Evolutionary conservation across 78 protist species (phyloP), one percentile per base, ranked within the genome.

Genomic region (Cavenderia fasciculata): DNA sequence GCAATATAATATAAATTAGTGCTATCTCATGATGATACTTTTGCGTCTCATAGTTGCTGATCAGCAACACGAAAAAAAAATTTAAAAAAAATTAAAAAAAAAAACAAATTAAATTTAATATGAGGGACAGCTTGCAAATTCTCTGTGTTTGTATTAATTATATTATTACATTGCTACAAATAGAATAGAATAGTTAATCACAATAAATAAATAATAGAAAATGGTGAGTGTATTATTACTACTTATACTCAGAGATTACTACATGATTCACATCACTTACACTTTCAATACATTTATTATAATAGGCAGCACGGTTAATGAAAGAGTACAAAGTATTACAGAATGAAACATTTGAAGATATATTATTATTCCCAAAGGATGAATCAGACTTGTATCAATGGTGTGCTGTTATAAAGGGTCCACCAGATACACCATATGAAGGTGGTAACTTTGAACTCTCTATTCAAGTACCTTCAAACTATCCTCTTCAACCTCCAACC

Each of bases 401-500:
- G 97, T 31, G 54, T 10, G 97, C 94, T 44, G 52, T 49, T 57
- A 87, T 95, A 11, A 54, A 61, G n/a, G 97, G 97, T 18, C 97
- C 97, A 43, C 88, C 73, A 4, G 97, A 82, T 46, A 93, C 97
- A 38, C 97, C 97, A 5, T 95, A 75, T 62, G 96, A 85, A 52
- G 93, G 75, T 31, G 94, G 94, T 43, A 51, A 51, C 23, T 95
- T 93, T 62, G 85, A 85, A 73, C 34, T 94, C 31, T 70, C 66
- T n/a, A 61, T 92, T 1, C 52, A 52, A 7, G 74, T 94, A 19
- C 95, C 96, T 27, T 41, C 76, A 23, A 68, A 63, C 52, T 96
- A 96, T 57, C 98, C 98, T n/a, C 19, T 96, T 43, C 94, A 62
- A 54, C 97, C 98, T 31, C 96, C 96, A 14, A 59, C 59, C 18